Evolutionary conservation across 768 basidiomycete species (phyloP).

Genomic region (Suillus ampliporus): DNA sequence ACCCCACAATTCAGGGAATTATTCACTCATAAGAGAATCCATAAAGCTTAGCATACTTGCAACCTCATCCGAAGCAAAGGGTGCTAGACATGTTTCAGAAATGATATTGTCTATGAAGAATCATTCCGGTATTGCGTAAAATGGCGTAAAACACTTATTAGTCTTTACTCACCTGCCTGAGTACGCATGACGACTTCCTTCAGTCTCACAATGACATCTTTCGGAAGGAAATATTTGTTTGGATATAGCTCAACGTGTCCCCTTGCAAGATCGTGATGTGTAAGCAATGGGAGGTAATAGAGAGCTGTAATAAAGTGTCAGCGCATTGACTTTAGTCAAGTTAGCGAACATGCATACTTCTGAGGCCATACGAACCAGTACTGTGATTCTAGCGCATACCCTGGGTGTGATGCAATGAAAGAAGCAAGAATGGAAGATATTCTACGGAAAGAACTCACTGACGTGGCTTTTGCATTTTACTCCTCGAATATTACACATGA

Average conservation of each 20-base stretch:
- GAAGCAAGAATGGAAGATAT: background rate
- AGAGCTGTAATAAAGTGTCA: background rate
- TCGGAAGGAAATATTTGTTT: background rate
- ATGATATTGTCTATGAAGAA: background rate
- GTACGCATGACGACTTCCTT: conserved; percentile 2
- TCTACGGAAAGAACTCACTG: background rate
- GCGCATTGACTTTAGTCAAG: background rate
- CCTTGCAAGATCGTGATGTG: background rate
- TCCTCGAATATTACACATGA: background rate
- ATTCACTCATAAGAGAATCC: conserved; percentile 2
- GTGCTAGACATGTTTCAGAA: background rate
- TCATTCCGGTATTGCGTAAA: background rate
- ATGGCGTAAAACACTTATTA: background rate
- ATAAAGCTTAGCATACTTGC: conserved; percentile 1
- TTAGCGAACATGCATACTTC: background rate
- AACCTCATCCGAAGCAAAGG: conserved; percentile 7
- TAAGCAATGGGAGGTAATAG: background rate
- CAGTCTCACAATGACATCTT: background rate
- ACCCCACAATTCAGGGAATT: background rate
- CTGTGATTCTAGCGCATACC: conserved; percentile 6
- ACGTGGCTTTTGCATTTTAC: background rate
- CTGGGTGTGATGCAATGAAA: background rate
- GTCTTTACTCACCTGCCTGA: background rate
- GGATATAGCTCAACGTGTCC: background rate
- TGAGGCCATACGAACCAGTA: conserved; percentile 1